Conservation (phyloP, 768 basidiomycete genomes). For the Hericium coralloides region DNA sequence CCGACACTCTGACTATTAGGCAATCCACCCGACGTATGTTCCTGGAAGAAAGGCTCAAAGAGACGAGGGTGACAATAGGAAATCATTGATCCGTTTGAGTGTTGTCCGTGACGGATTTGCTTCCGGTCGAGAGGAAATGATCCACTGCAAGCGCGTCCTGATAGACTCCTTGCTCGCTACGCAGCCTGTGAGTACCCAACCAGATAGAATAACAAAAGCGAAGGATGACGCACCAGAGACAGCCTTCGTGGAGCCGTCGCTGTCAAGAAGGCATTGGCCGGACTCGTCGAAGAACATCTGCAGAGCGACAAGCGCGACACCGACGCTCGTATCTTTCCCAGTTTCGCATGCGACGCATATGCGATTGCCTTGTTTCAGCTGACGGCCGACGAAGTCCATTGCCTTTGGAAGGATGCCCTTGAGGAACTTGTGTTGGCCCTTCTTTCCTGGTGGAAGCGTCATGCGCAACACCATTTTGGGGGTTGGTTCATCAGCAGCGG, state of each 20-base stretch:
- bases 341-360: constrained; percentile 46
- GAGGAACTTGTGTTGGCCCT: constrained; percentile 42
- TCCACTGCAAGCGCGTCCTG: constrained; percentile 74
- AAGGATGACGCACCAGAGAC: not conserved
- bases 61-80: constrained; percentile 37
- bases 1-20: too few relatives aligned
- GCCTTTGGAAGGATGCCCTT: constrained; percentile 38
- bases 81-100: constrained; percentile 73
- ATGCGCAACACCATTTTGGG: constrained; percentile 17
- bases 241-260: not conserved
- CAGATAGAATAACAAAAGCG: not conserved
- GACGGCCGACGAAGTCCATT: constrained; percentile 33
- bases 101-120: constrained; percentile 82
- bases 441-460: constrained; percentile 36
- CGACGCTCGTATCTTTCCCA: constrained; percentile 56
- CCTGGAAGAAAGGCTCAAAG: too few relatives aligned
- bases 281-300: constrained; percentile 49
- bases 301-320: constrained; percentile 51
- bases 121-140: constrained; percentile 62
- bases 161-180: constrained; percentile 50
- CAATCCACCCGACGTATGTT: too few relatives aligned
- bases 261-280: constrained; percentile 23
- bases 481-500: not conserved
- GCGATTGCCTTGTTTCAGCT: constrained; percentile 26
- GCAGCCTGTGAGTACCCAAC: not conserved